Base-by-base conservation (phyloP, 805 yeast species). In the Monosporozyma solicola region DNA sequence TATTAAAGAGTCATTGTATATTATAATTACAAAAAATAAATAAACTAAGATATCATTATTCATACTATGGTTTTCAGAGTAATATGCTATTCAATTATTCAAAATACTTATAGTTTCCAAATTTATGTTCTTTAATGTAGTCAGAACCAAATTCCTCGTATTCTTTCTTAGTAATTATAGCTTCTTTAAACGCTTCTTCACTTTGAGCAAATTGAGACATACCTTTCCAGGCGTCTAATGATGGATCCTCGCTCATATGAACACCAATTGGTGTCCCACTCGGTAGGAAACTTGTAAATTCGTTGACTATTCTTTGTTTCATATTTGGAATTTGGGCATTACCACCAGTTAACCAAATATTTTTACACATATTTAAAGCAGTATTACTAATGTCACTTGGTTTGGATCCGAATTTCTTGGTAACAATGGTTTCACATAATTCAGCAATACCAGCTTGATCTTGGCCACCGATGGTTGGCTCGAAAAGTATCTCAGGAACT, bases 361-460 rank as follows among this genome's bases (percentile, higher is more conserved):
- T 87, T 55, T 79, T 76, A 2, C 63, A 64, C 64, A 71, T 66
- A 4, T 60, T 59, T 22, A 53, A 41, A 11, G 65, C 53, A 1
- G 39, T 31, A 1, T 53, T 45, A 43, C 67, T 63, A 27, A 85
- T 65, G 35, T 78, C 69, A 29, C 76, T 72, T 24, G 75, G 69
- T 41, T 78, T 73, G 55, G 84, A 84, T 5, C 83, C 86, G 51
- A 83, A 73, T 60, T 90, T 76, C 48, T 82, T 77, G 43, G 79
- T 63, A 5, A 91, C 63, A 7, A 88, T 74, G 54, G 83, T 85
- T 57, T 83, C 85, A 52, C 83, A 76, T 43, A 90, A 70, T 68
- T 94, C 98, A 25, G 79, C 65, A n/a, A 94, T 75, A 29, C 98
- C 98, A 0, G 97, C 96, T 70, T 91, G 98, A 68, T 94, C 99